Conservation (phyloP, 2,329 filamentous ascomycete genomes). For the Calonectria naviculata region DNA sequence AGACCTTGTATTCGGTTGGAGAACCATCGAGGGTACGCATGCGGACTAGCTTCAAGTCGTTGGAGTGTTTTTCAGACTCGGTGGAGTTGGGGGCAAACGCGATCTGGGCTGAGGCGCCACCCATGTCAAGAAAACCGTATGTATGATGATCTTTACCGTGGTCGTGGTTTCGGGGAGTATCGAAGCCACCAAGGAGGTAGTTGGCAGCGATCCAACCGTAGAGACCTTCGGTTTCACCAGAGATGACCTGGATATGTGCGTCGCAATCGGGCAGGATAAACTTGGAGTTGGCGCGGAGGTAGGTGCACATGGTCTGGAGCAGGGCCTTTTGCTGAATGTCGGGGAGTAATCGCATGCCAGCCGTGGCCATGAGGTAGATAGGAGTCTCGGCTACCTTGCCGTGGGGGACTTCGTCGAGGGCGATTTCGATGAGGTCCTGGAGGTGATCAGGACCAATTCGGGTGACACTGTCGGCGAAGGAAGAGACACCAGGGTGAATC, state of each 20-base stretch:
- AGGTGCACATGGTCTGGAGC: conserved; percentile 83
- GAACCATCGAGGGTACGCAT: conserved; percentile 85
- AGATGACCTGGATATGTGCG: conserved; percentile 91
- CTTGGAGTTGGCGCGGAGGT: conserved; percentile 78
- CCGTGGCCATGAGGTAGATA: conserved; percentile 94
- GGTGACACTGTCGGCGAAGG: conserved; percentile 82
- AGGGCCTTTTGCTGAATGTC: conserved; percentile 78
- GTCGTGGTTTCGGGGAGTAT: conserved; percentile 77
- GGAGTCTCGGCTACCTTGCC: conserved; percentile 86
- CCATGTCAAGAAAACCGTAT: conserved; percentile 98
- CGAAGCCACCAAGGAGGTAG: conserved; percentile 92
- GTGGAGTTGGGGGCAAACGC: conserved; percentile 96
- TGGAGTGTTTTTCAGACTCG: conserved; percentile 87
- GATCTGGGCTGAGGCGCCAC: conserved; percentile 96
- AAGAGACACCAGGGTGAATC: conserved; percentile 91
- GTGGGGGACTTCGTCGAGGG: conserved; percentile 79
- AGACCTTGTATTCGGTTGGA: conserved; percentile 85
- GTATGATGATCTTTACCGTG: conserved; percentile 93
- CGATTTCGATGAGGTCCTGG: conserved; percentile 82
- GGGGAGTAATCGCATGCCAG: conserved; percentile 90
- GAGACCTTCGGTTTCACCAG: conserved; percentile 93
- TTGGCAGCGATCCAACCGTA: conserved; percentile 99
- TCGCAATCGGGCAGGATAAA: conserved; percentile 93
- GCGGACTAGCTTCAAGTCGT: conserved; percentile 88
- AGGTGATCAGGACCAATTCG: conserved; percentile 86